Percentiles rank a stretch among this genome's conserved stretches.
These are phyloP conservation scores for Calonectria honghensis DNA, from an alignment of 2,329 filamentous ascomycete species.

Conservation along the genomic window DNA sequence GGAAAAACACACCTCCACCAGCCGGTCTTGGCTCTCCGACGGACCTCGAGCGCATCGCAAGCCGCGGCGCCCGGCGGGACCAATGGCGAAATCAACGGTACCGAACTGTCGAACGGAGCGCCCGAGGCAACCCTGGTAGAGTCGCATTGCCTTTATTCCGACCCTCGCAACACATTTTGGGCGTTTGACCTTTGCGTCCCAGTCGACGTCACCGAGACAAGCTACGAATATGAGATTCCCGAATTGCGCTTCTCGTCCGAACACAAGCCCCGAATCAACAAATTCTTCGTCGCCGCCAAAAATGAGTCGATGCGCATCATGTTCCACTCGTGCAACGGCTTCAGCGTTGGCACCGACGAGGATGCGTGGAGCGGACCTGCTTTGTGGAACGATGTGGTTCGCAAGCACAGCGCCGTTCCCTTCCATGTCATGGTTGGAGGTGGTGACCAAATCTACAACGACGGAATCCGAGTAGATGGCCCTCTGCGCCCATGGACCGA, in stretches of 20 bases:
- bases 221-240: constrained; percentile 86
- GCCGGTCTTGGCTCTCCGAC: constrained; percentile 75
- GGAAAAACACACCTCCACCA: constrained; percentile 73
- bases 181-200: constrained; percentile 89
- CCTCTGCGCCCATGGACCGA: constrained; percentile 89
- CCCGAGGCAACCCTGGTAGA: constrained; percentile 66
- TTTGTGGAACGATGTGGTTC: constrained; percentile 94
- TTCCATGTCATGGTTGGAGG: constrained; percentile 98
- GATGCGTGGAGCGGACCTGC: constrained; percentile 92
- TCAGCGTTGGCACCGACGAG: constrained; percentile 90
- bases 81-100: constrained; percentile 55
- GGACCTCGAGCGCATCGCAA: constrained; percentile 53
- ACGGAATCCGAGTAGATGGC: constrained; percentile 89
- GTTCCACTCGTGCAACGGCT: constrained; percentile 99
- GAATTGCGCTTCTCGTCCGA: constrained; percentile 77
- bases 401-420: constrained; percentile 85
- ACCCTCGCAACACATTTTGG: constrained; percentile 89
- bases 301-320: constrained; percentile 97
- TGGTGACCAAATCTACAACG: constrained; percentile 97
- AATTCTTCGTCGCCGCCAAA: constrained; percentile 89
- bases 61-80: constrained; percentile 48
- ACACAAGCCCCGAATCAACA: constrained; percentile 76
- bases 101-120: constrained; percentile 55
- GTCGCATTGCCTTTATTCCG: constrained; percentile 77
- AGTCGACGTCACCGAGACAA: constrained; percentile 80